A percentile compares a stretch with the other conserved stretches of the same genome.
These are phyloP conservation scores for Trypethelium eluteriae DNA, from an alignment of 495 filamentous ascomycete genomes.

Conservation along the genomic window DNA sequence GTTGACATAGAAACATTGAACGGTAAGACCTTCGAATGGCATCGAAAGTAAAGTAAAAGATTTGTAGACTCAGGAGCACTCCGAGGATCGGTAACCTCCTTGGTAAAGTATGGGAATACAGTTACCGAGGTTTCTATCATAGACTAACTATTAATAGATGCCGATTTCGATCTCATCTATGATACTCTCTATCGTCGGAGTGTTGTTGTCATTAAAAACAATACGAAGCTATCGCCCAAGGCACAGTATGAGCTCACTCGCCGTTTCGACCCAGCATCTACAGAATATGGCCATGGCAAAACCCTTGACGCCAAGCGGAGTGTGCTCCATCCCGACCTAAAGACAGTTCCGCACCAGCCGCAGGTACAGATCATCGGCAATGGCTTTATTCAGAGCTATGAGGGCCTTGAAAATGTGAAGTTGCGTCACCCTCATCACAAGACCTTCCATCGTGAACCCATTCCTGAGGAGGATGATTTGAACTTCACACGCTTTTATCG, in stretches of 20 bases:
- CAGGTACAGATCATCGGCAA: slow-evolving; percentile 75
- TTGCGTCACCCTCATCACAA: slow-evolving; percentile 67
- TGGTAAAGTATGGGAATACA: background rate
- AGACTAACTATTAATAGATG: slow-evolving; percentile 36
- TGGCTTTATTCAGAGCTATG: slow-evolving; percentile 55
- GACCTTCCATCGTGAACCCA: slow-evolving; percentile 59
- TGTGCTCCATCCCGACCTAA: slow-evolving; percentile 68
- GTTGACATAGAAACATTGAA: background rate
- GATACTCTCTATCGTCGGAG: slow-evolving; percentile 54
- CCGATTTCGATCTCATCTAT: slow-evolving; percentile 52
- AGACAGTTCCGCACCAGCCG: slow-evolving; percentile 69
- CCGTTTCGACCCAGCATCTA: slow-evolving; percentile 57
- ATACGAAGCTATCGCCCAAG: slow-evolving; percentile 51
- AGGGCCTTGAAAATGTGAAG: slow-evolving; percentile 57
- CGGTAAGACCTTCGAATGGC: background rate
- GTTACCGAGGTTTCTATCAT: background rate
- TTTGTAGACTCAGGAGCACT: slow-evolving; percentile 3
- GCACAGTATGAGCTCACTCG: slow-evolving; percentile 64
- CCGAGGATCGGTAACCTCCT: slow-evolving; percentile 9
- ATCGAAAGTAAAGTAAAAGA: background rate
- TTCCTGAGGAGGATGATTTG: slow-evolving; percentile 56
- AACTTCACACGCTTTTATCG: slow-evolving; percentile 65
- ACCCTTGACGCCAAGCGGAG: slow-evolving; percentile 58
- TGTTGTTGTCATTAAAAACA: slow-evolving; percentile 62
- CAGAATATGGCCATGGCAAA: slow-evolving; percentile 65